Evolutionary conservation across 2,329 filamentous ascomycete genomes (phyloP).

Genomic region (Ascochyta koolunga): DNA sequence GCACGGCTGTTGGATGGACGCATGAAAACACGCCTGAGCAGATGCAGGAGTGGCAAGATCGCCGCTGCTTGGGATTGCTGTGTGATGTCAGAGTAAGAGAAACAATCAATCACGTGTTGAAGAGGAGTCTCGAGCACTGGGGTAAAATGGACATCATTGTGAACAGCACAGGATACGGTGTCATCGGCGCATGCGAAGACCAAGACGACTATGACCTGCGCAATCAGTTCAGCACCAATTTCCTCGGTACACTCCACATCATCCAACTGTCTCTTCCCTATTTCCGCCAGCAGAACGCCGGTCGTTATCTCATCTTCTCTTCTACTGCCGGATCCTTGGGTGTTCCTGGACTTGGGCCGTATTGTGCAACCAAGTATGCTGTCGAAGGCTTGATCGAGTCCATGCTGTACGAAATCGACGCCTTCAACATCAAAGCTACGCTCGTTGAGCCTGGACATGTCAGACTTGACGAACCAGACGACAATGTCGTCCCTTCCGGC

Average conservation of each 20-base stretch:
- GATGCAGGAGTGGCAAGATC: slow-evolving; percentile 71
- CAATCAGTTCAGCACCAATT: slow-evolving; percentile 97
- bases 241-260: slow-evolving; percentile 93
- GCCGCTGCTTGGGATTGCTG: slow-evolving; percentile 76
- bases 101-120: slow-evolving; percentile 75
- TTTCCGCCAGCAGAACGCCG: slow-evolving; percentile 75
- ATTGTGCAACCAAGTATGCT: slow-evolving; percentile 96
- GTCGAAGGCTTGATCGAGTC: slow-evolving; percentile 95
- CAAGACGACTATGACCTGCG: slow-evolving; percentile 94
- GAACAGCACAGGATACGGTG: slow-evolving; percentile 90
- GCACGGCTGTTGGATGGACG: slow-evolving; percentile 83
- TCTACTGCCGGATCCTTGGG: slow-evolving; percentile 91
- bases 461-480: slow-evolving; percentile 78
- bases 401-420: slow-evolving; percentile 93
- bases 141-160: slow-evolving; percentile 86
- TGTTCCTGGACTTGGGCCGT: slow-evolving; percentile 89
- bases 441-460: slow-evolving; percentile 91
- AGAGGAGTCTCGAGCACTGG: slow-evolving; percentile 74
- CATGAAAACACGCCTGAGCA: slow-evolving; percentile 75
- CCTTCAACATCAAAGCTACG: slow-evolving; percentile 91
- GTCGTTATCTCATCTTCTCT: slow-evolving; percentile 93
- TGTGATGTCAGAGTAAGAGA: slow-evolving; percentile 87
- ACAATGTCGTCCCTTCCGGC: slow-evolving; percentile 38
- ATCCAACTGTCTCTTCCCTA: slow-evolving; percentile 87
- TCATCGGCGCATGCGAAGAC: slow-evolving; percentile 95